Evolutionary conservation across 1,139 yeast genomes (phyloP).

Genomic region (Debaryomyces coudertii): DNA sequence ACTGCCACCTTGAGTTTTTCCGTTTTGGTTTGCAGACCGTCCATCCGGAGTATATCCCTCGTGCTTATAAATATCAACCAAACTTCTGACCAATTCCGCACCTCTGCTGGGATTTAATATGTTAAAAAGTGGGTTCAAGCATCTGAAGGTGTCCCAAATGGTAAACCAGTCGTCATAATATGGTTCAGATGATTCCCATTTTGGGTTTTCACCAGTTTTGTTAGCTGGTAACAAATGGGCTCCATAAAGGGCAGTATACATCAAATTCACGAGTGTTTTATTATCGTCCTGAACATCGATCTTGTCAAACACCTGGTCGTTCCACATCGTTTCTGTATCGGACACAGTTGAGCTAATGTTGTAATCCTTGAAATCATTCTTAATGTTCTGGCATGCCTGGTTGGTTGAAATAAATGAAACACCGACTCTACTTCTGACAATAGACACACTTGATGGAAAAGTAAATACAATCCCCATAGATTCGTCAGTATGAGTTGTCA

Average conservation of each 20-base stretch:
- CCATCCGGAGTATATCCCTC: constrained; percentile 46
- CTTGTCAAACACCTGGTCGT: constrained; percentile 28
- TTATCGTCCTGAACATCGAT: constrained; percentile 24
- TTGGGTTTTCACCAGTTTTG: constrained; percentile 39
- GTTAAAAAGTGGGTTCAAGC: constrained; percentile 35
- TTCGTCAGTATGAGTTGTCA: constrained; percentile 14
- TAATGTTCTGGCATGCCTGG: constrained; percentile 35
- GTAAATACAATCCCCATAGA: constrained; percentile 26
- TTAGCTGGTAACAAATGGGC: constrained; percentile 39
- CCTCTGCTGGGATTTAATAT: constrained; percentile 32
- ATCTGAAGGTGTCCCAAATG: constrained; percentile 45
- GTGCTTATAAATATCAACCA: constrained; percentile 33
- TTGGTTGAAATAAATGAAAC: constrained; percentile 34
- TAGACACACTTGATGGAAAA: constrained; percentile 18
- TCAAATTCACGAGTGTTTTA: constrained; percentile 23
- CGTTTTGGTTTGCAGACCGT: constrained; percentile 41
- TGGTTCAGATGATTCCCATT: constrained; percentile 25
- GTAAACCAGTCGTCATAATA: constrained; percentile 45
- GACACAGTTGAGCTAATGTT: constrained; percentile 25
- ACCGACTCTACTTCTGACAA: constrained; percentile 31
- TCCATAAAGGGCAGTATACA: constrained; percentile 39
- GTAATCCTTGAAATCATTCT: constrained; percentile 21
- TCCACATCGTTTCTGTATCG: constrained; percentile 29
- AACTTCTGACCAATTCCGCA: constrained; percentile 33
- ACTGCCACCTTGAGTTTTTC: constrained; percentile 44